Percentiles rank a stretch among this genome's conserved stretches.
Conservation (phyloP, 2,329 filamentous ascomycete genomes). For the Elsinoe perseae region DNA sequence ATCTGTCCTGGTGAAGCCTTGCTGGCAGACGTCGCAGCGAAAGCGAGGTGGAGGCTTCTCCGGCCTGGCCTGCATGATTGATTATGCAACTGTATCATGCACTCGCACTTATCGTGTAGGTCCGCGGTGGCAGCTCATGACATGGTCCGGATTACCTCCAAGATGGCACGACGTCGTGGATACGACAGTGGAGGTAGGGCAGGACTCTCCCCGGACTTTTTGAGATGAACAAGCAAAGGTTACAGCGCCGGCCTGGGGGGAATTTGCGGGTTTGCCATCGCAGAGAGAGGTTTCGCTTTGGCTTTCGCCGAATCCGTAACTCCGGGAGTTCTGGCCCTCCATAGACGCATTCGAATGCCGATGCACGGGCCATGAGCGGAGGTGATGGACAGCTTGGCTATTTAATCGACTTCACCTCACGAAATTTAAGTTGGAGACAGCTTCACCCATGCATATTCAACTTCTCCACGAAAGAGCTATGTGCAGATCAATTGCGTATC, state of each 20-base stretch:
- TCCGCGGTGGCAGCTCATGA: conserved; percentile 4
- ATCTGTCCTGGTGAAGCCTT: conserved; percentile 15
- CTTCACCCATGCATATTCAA: no score
- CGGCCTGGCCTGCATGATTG: background rate
- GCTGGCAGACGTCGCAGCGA: conserved; percentile 15
- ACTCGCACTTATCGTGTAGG: background rate
- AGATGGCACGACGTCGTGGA: background rate
- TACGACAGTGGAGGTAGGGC: conserved; percentile 3
- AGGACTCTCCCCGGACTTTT: background rate
- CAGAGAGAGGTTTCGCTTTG: background rate
- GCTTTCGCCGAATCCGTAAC: background rate
- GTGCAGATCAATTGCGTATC: no score
- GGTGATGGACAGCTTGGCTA: background rate
- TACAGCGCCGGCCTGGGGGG: background rate
- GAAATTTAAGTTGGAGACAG: background rate
- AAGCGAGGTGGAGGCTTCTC: conserved; percentile 15
- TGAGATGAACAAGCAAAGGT: background rate
- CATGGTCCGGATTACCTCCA: conserved; percentile 14
- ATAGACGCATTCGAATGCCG: background rate
- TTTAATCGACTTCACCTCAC: background rate
- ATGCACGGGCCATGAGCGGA: background rate
- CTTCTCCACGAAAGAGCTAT: no score
- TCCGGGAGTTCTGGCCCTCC: background rate
- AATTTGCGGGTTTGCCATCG: background rate
- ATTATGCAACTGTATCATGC: conserved; percentile 1